Evolutionary conservation across 1,284 basidiomycete species (phyloP), one percentile per base, ranked within the genome.

Genomic region (Naganishia liquefaciens): DNA sequence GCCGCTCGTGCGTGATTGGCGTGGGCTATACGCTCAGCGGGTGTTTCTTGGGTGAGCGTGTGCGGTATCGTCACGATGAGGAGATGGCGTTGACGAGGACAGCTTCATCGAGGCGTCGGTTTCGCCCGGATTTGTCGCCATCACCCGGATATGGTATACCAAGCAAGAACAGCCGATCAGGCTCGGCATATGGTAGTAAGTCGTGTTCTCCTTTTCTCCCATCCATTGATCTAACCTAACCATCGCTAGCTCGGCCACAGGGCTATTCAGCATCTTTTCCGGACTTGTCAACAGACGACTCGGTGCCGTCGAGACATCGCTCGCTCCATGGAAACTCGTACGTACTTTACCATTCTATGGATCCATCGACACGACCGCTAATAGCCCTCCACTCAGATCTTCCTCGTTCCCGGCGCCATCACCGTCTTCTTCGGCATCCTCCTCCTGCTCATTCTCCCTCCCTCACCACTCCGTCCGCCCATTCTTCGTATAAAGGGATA

Each of bases 121-220:
- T 33, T 77, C 76, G 0, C 83, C 82, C 0, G 81, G 81, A 1
- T 84, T 83, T 68, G 77, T 84, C 3, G 72, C 78, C 44, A 72
- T 84, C 57, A 82, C 81, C 10, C 72, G 75, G 0, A 70, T 79
- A 30, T 84, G 81, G 81, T 84, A 83, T 73, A 81, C 79, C 65
- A 77, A 77, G 7, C 69, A 73, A 50, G 79, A 80, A 57, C 73
- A 73, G 69, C 65, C 70, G 5, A 60, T 60, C 33, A 33, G 57
- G 5, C 46, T 60, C 30, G 57, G 57, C 2, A 60, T 60, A n/a
- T 60, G 57, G 57, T 60, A 60, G 57, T 60, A 40, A 9, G 57
- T 49, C 21, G 15, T 1, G 30, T n/a, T 21, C 17, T 39, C 51
- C 17, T 21, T 21, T 13, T 1, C n/a, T 19, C 6, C 7, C 19